Base-by-base conservation (phyloP, 2,329 filamentous ascomycete species). In the Periconia sp. region DNA sequence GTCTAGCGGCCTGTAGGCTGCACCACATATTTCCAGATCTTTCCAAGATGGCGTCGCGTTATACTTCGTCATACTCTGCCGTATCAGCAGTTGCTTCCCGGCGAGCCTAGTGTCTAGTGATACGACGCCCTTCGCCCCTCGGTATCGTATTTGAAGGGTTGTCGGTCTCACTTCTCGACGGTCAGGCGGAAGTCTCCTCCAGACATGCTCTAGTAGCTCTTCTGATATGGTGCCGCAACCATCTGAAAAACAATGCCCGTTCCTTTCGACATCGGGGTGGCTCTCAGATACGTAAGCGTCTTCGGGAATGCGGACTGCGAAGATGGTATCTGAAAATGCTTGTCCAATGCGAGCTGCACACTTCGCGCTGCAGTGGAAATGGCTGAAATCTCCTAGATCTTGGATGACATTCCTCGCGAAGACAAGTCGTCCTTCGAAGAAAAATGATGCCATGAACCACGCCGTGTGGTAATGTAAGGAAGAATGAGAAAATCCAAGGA, bases 61-160 rank as follows among this genome's bases (percentile, higher is more conserved):
- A 51, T 94, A 95, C 56, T 95, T 95, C 42, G 81, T 76, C 90
- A 95, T 95, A 4, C 88, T 92, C 1, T 76, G 70, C 2, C 90
- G 80, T 15, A 95, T 71, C 19, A 74, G 73, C 26, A 95, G 74
- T 2, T 75, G 61, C 21, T 79, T 43, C 0, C 85, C 87, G 0
- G 56, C 2, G 0, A 92, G 72, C 1, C 75, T 71, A 8, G 76
- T 71, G 55, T 95, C 88, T 0, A 92, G 69, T 0, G 86, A 81
- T 0, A 65, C 25, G 2, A 65, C 50, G 7, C 60, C 89, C 66
- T 95, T 95, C 4, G 83, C 84, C 0, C 87, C 88, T 19, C 77
- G 82, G 62, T 82, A 86, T 3, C 89, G 81, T 30, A 95, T 87
- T 57, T 95, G 90, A 32, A 63, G 40, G 10, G 61, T 39, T 1